Evolutionary conservation across 257 asterid genomes (phyloP).

Genomic region (Gentiana straminea): DNA sequence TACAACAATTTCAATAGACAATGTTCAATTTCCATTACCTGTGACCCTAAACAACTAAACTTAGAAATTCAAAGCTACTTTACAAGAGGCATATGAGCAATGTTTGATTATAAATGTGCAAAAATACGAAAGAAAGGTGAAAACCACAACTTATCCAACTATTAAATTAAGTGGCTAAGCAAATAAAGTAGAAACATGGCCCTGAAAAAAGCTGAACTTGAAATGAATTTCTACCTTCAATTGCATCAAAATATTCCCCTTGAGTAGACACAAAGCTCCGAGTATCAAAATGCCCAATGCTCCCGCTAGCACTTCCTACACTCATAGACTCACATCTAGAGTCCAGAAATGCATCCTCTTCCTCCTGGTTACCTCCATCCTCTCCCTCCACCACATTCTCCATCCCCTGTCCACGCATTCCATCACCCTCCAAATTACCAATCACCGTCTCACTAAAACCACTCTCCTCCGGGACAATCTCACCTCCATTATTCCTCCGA

Average conservation of each 20-base stretch:
- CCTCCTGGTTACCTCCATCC: slow-evolving; percentile 17
- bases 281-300: slow-evolving; percentile 31
- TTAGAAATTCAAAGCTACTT: too few relatives aligned
- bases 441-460: background rate
- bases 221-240: slow-evolving; percentile 39
- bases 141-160: background rate
- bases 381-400: slow-evolving; percentile 13
- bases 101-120: too few relatives aligned
- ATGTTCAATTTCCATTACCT: too few relatives aligned
- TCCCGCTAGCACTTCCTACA: slow-evolving; percentile 27
- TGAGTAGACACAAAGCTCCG: slow-evolving; percentile 50
- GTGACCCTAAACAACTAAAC: too few relatives aligned
- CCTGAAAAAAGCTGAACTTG: background rate
- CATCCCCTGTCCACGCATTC: slow-evolving; percentile 1
- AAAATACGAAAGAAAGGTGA: background rate
- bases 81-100: too few relatives aligned
- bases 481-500: slow-evolving; percentile 15
- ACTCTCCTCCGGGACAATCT: slow-evolving; percentile 11
- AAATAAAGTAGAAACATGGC: background rate
- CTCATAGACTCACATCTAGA: slow-evolving; percentile 23
- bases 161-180: too few relatives aligned
- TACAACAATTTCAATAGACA: too few relatives aligned
- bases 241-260: slow-evolving; percentile 79
- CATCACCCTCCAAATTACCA: slow-evolving; percentile 8
- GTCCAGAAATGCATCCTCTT: slow-evolving; percentile 32